A percentile compares a stretch with the other conserved stretches of the same genome.
Evolutionary conservation across 2,329 filamentous ascomycete genomes (phyloP).

Genomic region (Diaporthe australafricana): DNA sequence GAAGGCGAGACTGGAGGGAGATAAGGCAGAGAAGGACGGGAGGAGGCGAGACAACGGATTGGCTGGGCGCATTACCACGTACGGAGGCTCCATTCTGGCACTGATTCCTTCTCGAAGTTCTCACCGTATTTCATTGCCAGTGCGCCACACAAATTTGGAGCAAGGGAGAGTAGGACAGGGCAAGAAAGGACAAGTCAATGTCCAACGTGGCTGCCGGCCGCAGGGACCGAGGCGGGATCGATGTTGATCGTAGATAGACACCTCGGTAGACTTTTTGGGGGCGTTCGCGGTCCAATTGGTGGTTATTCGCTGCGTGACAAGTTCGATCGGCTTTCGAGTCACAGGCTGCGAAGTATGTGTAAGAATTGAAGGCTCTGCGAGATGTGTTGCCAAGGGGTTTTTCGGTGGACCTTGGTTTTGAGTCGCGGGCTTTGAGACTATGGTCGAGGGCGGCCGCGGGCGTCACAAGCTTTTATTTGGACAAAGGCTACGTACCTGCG

Average conservation of each 20-base stretch:
- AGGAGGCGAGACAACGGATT: background rate
- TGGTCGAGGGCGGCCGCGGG: conserved; percentile 16
- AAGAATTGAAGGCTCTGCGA: background rate
- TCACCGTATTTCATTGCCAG: conserved; percentile 79
- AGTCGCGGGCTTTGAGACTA: background rate
- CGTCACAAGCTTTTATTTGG: conserved; percentile 33
- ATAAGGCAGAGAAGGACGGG: conserved; percentile 29
- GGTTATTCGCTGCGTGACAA: background rate
- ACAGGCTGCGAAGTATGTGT: background rate
- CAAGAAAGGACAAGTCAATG: background rate
- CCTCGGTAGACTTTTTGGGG: no score
- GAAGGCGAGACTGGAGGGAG: background rate
- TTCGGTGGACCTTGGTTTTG: background rate
- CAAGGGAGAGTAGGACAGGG: no score
- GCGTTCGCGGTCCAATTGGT: background rate
- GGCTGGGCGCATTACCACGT: conserved; percentile 45
- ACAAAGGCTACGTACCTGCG: conserved; percentile 6
- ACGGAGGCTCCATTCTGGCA: conserved; percentile 86
- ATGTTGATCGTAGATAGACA: background rate
- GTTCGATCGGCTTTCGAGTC: background rate
- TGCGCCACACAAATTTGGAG: conserved; percentile 8
- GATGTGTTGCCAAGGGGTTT: conserved; percentile 1
- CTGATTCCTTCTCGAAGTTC: conserved; percentile 78
- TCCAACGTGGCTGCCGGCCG: background rate
- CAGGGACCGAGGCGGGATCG: background rate